A percentile compares a stretch with the other conserved stretches of the same genome.
These are phyloP conservation scores for Fistulifera solaris DNA, from an alignment of 108 stramenopile species.

Conservation along the genomic window DNA sequence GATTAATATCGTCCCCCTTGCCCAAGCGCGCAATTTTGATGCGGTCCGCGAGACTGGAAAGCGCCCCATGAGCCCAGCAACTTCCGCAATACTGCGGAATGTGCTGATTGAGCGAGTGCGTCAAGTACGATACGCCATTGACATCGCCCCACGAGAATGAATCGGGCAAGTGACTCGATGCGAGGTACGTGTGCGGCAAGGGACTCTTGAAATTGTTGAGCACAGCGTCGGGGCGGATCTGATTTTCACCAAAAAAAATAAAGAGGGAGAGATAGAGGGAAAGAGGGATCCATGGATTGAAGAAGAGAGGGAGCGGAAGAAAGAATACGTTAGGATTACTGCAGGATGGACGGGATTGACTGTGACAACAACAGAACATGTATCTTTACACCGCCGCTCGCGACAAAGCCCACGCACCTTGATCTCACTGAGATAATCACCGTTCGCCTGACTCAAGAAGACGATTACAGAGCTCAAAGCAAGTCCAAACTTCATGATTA, in stretches of 20 bases:
- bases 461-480: too few relatives aligned
- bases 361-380: not conserved
- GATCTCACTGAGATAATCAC: conserved; percentile 5
- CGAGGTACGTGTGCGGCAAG: conserved; percentile 69
- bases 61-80: conserved; percentile 86
- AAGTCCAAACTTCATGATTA: too few relatives aligned
- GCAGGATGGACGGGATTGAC: not conserved
- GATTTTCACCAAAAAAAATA: not conserved
- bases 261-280: not conserved
- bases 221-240: conserved; percentile 16
- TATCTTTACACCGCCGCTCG: not conserved
- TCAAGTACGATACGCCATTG: conserved; percentile 69
- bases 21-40: conserved; percentile 85
- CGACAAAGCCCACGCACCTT: not conserved
- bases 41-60: conserved; percentile 76
- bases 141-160: conserved; percentile 74
- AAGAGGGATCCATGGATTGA: too few relatives aligned
- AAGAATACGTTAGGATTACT: not conserved
- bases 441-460: not conserved
- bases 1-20: conserved; percentile 57
- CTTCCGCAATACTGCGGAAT: conserved; percentile 55
- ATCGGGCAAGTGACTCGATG: conserved; percentile 39
- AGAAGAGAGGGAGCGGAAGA: not conserved
- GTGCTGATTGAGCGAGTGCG: conserved; percentile 84
- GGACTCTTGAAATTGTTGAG: conserved; percentile 23